Evolutionary conservation across 2,329 filamentous ascomycete species (phyloP).

Genomic region (Fusarium marasasianum): DNA sequence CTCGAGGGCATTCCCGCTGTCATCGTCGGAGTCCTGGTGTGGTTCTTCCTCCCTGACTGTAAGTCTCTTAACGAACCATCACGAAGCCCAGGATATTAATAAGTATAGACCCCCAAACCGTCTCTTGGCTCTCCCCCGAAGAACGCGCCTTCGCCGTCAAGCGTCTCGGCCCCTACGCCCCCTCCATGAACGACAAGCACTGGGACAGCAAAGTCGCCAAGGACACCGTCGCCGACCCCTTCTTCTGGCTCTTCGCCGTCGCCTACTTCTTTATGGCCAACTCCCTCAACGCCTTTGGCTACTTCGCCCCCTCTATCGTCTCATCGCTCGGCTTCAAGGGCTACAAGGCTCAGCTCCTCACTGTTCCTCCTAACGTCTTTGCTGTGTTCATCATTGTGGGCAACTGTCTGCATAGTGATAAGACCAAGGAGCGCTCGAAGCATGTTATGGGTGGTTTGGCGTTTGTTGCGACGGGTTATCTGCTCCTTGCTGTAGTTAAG

Average conservation of each 20-base stretch:
- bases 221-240: constrained; percentile 45
- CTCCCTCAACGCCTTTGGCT: constrained; percentile 49
- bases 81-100: background rate
- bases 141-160: constrained; percentile 49
- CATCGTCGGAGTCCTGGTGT: constrained; percentile 45
- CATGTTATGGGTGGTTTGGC: constrained; percentile 43
- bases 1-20: constrained; percentile 53
- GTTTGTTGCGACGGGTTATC: constrained; percentile 44
- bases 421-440: constrained; percentile 45
- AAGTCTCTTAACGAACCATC: background rate
- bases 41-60: constrained; percentile 47
- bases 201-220: constrained; percentile 47
- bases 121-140: constrained; percentile 45
- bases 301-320: constrained; percentile 50
- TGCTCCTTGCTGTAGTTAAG: constrained; percentile 44
- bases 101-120: constrained; percentile 45
- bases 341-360: constrained; percentile 48
- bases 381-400: constrained; percentile 48
- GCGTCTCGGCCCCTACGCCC: constrained; percentile 47
- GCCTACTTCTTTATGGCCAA: constrained; percentile 48
- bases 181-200: constrained; percentile 48
- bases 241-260: constrained; percentile 48
- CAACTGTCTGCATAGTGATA: constrained; percentile 46
- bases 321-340: constrained; percentile 48
- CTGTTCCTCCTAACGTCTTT: constrained; percentile 50